Conservation (phyloP, 192 early-diverging fungal species). For the Phlyctochytrium bullatum region DNA sequence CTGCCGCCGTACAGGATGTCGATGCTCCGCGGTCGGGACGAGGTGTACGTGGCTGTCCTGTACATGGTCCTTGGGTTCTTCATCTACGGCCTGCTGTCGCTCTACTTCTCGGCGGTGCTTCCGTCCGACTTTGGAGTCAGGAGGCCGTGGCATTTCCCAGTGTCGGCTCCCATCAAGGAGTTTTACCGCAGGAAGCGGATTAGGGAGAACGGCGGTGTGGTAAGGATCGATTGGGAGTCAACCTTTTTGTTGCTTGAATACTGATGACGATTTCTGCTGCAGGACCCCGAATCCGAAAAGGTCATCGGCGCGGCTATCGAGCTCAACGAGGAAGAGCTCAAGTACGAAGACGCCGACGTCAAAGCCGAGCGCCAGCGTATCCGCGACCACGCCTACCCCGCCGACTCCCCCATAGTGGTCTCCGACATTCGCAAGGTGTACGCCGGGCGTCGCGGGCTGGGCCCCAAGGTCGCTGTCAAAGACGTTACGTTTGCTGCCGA, state of each 20-base stretch:
- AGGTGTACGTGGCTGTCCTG: not conserved
- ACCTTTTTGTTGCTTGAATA: no score
- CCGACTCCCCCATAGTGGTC: constrained; percentile 52
- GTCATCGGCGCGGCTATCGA: constrained; percentile 33
- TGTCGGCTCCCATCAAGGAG: constrained; percentile 41
- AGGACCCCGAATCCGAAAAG: constrained; percentile 51
- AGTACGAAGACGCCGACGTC: constrained; percentile 60
- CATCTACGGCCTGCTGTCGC: constrained; percentile 46
- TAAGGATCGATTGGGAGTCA: no score
- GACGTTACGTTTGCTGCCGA: constrained; percentile 66
- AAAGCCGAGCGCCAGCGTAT: constrained; percentile 54
- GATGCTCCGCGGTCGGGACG: not conserved
- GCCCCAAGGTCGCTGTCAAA: constrained; percentile 60
- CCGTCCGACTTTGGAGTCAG: constrained; percentile 63
- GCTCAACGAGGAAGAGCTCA: constrained; percentile 4
- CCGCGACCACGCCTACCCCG: constrained; percentile 33
- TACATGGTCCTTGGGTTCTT: constrained; percentile 22
- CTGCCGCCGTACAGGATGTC: not conserved
- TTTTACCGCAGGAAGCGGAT: constrained; percentile 42
- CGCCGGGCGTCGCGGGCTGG: not conserved
- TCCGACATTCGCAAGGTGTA: constrained; percentile 66
- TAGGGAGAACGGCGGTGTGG: constrained; percentile 8
- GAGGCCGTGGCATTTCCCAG: constrained; percentile 62
- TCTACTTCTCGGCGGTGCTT: constrained; percentile 49
- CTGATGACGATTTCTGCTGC: no score